Conservation (phyloP, 179 eudicot species). For the Spergularia azorica region DNA sequence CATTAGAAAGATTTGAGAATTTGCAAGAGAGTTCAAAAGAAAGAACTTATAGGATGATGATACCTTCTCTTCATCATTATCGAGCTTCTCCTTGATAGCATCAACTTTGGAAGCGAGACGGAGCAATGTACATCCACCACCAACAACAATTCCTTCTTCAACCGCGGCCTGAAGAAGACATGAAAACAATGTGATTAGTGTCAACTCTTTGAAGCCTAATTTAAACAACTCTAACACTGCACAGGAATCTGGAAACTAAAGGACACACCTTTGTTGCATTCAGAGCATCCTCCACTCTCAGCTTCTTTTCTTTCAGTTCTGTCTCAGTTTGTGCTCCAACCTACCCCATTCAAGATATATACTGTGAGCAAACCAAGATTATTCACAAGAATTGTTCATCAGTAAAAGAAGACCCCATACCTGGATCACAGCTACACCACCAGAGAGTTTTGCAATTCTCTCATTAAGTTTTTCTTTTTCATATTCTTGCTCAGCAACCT, state of each 20-base stretch:
- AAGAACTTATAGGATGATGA: not conserved
- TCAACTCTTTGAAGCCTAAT: not conserved
- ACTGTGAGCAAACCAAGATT: not conserved
- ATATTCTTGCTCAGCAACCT: conserved; percentile 92
- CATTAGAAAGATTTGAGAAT: not conserved
- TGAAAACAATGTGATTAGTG: not conserved
- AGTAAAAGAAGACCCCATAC: conserved; percentile 4
- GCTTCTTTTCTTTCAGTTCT: conserved; percentile 91
- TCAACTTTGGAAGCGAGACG: conserved; percentile 92
- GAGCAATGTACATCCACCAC: conserved; percentile 87
- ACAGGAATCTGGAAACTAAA: not conserved
- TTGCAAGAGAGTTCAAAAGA: not conserved
- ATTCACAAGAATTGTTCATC: not conserved
- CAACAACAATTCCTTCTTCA: conserved; percentile 96
- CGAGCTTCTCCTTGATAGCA: conserved; percentile 76
- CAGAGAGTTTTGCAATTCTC: conserved; percentile 88
- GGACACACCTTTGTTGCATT: conserved; percentile 64
- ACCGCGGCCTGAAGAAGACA: conserved; percentile 69
- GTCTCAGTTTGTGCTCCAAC: conserved; percentile 97
- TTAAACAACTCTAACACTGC: too few relatives aligned
- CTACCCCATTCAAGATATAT: conserved; percentile 28
- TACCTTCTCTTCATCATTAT: conserved; percentile 90
- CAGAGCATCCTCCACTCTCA: conserved; percentile 96
- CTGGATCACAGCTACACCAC: conserved; percentile 89
- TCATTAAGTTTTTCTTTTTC: conserved; percentile 90